These are phyloP conservation scores for Penstemon barbatus DNA, from an alignment of 257 asterid genomes.

Conservation along the genomic window DNA sequence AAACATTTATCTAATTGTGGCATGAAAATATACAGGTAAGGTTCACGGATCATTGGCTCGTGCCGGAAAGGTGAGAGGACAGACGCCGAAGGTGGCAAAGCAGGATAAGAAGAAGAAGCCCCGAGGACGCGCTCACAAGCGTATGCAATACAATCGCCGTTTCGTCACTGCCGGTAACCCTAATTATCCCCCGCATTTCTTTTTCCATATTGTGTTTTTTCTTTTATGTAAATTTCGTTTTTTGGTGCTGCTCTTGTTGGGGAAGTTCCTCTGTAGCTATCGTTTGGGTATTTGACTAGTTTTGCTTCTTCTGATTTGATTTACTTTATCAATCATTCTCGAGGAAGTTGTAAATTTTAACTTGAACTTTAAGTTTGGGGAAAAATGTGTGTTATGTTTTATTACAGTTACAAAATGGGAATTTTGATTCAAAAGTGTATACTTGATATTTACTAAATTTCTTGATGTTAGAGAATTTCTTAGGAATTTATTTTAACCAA, in stretches of 20 bases:
- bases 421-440: neutral
- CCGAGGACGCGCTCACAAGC: slow-evolving; percentile 91
- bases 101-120: slow-evolving; percentile 93
- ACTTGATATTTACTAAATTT: neutral
- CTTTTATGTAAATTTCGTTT: neutral
- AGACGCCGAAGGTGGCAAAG: slow-evolving; percentile 87
- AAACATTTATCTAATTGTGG: neutral
- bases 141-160: slow-evolving; percentile 85
- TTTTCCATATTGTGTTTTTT: neutral
- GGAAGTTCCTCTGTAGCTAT: too few species aligned
- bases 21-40: slow-evolving; percentile 53
- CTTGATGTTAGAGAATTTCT: too few species aligned
- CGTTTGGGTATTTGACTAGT: too few species aligned
- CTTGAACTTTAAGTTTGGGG: neutral
- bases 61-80: slow-evolving; percentile 92
- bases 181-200: neutral
- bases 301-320: neutral
- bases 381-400: too few species aligned
- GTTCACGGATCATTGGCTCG: slow-evolving; percentile 97
- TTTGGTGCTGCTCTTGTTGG: neutral
- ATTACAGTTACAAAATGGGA: too few species aligned
- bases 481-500: too few species aligned
- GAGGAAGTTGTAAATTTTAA: neutral
- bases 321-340: neutral
- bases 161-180: slow-evolving; percentile 85